Conservation (phyloP, 2,329 filamentous ascomycete genomes). For the Ophidiomyces ophidiicola region DNA sequence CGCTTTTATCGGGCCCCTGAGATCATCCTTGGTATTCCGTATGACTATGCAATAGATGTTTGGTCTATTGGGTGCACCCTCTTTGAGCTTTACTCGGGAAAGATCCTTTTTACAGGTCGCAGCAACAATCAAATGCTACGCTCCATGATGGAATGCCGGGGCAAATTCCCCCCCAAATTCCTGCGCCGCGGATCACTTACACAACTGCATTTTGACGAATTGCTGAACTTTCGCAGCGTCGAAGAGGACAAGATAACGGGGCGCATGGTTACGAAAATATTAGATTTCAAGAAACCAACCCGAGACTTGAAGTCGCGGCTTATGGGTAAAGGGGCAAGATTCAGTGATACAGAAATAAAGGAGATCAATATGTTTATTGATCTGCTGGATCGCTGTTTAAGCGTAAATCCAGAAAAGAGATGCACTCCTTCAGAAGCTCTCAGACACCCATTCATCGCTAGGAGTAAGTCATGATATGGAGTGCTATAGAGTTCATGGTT, state of each 20-base stretch:
- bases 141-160: constrained; percentile 89
- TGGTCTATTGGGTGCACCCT: constrained; percentile 97
- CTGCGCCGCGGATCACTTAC: constrained; percentile 70
- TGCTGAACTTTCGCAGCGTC: constrained; percentile 69
- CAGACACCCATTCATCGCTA: constrained; percentile 68
- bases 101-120: constrained; percentile 87
- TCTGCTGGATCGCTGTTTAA: constrained; percentile 74
- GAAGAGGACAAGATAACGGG: constrained; percentile 80
- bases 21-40: constrained; percentile 91
- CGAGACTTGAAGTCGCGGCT: constrained; percentile 73
- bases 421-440: constrained; percentile 77
- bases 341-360: constrained; percentile 60
- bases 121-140: constrained; percentile 98
- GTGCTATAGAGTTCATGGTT: neutral
- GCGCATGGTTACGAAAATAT: constrained; percentile 48
- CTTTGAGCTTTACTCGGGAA: constrained; percentile 93
- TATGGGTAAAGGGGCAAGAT: constrained; percentile 55
- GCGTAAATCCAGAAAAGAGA: constrained; percentile 83
- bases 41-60: constrained; percentile 88
- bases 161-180: constrained; percentile 80
- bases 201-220: constrained; percentile 68
- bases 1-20: constrained; percentile 96
- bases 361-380: constrained; percentile 78
- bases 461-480: constrained; percentile 7
- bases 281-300: constrained; percentile 53